phyloP scores from a whole-genome alignment of 2,329 filamentous ascomycete species.

The Knufia petricola region DNA sequence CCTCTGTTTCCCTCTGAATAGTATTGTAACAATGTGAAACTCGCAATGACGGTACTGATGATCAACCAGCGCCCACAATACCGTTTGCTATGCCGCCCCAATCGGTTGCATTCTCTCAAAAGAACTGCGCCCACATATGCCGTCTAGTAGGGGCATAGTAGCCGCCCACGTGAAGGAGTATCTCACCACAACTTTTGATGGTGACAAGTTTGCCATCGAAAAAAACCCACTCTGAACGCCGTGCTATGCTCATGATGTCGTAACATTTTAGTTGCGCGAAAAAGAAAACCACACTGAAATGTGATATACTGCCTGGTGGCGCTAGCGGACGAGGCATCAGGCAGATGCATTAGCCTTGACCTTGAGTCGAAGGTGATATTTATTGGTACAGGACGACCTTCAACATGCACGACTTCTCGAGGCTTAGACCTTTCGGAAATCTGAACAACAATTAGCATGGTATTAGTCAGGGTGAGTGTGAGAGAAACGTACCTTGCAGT shows the following conservation, averaged over 20 bases:
- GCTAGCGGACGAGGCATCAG: neutral
- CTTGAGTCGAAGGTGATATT: slow-evolving; percentile 7
- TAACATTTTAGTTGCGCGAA: slow-evolving; percentile 10
- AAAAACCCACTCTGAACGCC: slow-evolving; percentile 19
- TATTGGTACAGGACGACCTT: slow-evolving; percentile 19
- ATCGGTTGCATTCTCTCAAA: neutral
- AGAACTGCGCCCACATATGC: slow-evolving; percentile 17
- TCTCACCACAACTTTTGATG: slow-evolving; percentile 16
- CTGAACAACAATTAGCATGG: slow-evolving; percentile 31
- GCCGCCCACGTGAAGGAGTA: slow-evolving; percentile 9
- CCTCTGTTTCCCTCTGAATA: neutral
- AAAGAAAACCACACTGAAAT: slow-evolving; percentile 10
- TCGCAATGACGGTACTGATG: slow-evolving; percentile 16
- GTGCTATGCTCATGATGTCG: slow-evolving; percentile 22
- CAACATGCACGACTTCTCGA: slow-evolving; percentile 4
- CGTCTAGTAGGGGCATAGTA: slow-evolving; percentile 12
- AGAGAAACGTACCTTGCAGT: slow-evolving; percentile 58
- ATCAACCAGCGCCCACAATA: slow-evolving; percentile 20
- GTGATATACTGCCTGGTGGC: slow-evolving; percentile 1
- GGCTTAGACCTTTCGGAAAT: slow-evolving; percentile 53
- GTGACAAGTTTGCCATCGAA: slow-evolving; percentile 11
- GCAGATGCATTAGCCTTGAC: slow-evolving; percentile 9
- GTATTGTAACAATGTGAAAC: slow-evolving; percentile 11
- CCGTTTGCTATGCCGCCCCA: neutral
- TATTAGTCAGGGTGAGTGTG: slow-evolving; percentile 8